Conservation (phyloP, 2,329 filamentous ascomycete species). For the Aureobasidium subglaciale region DNA sequence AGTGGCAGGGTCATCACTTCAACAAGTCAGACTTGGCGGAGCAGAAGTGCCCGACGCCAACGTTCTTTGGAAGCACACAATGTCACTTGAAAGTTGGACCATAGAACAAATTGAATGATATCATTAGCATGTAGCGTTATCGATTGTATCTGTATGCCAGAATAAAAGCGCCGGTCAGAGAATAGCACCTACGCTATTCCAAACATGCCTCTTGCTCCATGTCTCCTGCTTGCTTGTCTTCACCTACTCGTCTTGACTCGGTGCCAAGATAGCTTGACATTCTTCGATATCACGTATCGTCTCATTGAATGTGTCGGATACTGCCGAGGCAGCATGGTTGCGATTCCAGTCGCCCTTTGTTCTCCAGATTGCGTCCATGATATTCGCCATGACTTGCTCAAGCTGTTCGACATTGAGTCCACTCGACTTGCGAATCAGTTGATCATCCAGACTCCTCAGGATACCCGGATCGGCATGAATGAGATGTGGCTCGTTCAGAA, state of each 20-base stretch:
- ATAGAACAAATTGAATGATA: no score
- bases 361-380: constrained; percentile 88
- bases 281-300: constrained; percentile 62
- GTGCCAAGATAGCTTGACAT: constrained; percentile 38
- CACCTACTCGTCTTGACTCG: constrained; percentile 33
- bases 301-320: constrained; percentile 68
- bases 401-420: constrained; percentile 87
- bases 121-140: constrained; percentile 7
- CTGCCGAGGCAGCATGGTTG: constrained; percentile 57
- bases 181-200: not conserved
- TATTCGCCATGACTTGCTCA: constrained; percentile 81
- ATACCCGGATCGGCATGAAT: constrained; percentile 42
- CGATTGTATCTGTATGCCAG: not conserved
- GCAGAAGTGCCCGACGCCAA: no score
- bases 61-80: no score
- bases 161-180: not conserved
- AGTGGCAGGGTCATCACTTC: no score
- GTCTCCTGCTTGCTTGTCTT: not conserved
- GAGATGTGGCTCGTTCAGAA: constrained; percentile 36
- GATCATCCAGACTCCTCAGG: constrained; percentile 52
- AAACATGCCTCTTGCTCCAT: not conserved
- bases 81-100: no score
- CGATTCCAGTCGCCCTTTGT: constrained; percentile 77
- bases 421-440: constrained; percentile 60
- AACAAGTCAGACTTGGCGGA: no score